Conservation (phyloP, 306 rosid genomes). For the Begonia masoniana region DNA sequence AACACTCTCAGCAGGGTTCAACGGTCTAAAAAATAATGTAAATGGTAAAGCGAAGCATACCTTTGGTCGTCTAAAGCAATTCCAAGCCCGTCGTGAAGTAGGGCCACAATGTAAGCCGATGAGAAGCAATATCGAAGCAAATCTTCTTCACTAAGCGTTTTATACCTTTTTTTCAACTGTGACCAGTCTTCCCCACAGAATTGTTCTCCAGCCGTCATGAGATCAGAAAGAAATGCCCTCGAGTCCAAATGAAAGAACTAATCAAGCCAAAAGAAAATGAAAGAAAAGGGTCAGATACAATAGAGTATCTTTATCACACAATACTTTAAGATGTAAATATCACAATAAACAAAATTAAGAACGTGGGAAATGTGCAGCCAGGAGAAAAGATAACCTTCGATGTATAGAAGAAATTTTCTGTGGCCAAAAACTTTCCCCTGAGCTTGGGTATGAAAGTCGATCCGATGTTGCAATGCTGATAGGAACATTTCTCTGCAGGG, state of each 20-base stretch:
- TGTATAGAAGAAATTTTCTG: constrained; percentile 91
- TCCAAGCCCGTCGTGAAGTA: constrained; percentile 95
- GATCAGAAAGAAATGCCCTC: constrained; percentile 58
- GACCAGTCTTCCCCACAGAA: constrained; percentile 85
- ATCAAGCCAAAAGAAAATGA: background rate
- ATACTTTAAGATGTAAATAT: no score
- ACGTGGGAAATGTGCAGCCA: constrained; percentile 5
- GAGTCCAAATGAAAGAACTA: constrained; percentile 71
- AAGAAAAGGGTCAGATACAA: background rate
- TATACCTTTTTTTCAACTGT: constrained; percentile 38
- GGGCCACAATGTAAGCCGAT: constrained; percentile 81
- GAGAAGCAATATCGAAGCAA: constrained; percentile 85
- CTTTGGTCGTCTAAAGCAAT: constrained; percentile 70
- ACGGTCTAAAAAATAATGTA: background rate
- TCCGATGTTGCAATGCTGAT: constrained; percentile 59
- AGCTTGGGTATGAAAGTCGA: constrained; percentile 78
- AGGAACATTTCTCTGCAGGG: constrained; percentile 54
- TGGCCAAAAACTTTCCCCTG: constrained; percentile 81
- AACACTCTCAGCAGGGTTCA: constrained; percentile 16
- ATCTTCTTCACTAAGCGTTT: constrained; percentile 48
- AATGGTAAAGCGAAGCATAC: constrained; percentile 20
- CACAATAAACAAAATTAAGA: constrained; percentile 7
- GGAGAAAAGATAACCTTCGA: constrained; percentile 48
- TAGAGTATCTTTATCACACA: constrained; percentile 1
- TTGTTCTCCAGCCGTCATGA: constrained; percentile 68